Conservation (phyloP, 2,329 filamentous ascomycete species). For the Didymella keratinophila region DNA sequence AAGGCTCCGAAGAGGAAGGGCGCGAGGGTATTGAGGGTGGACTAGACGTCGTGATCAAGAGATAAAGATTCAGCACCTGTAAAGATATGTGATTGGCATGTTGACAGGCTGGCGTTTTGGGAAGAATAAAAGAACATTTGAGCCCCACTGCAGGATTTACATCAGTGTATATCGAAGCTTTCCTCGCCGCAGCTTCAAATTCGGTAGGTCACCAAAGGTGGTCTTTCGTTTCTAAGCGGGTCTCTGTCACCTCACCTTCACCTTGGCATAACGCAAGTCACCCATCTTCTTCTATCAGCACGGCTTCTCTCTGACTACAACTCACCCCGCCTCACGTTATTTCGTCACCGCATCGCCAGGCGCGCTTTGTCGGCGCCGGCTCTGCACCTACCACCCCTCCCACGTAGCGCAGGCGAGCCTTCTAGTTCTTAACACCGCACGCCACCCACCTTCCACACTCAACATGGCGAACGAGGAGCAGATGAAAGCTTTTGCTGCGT, state of each 20-base stretch:
- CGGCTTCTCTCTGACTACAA: not conserved
- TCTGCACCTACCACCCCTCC: slow-evolving; percentile 11
- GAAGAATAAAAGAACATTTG: slow-evolving; percentile 37
- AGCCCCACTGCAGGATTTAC: slow-evolving; percentile 1
- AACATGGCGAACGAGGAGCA: slow-evolving; percentile 44
- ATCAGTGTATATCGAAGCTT: not conserved
- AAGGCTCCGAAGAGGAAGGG: slow-evolving; percentile 75
- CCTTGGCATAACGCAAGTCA: not conserved
- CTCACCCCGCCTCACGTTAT: not conserved
- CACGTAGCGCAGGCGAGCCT: slow-evolving; percentile 18
- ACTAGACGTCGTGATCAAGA: slow-evolving; percentile 58
- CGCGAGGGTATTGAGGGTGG: slow-evolving; percentile 74
- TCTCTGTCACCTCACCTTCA: slow-evolving; percentile 11
- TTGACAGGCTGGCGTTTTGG: slow-evolving; percentile 39
- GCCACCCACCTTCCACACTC: slow-evolving; percentile 26
- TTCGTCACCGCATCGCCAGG: not conserved
- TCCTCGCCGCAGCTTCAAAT: not conserved
- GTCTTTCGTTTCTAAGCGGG: not conserved
- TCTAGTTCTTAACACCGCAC: slow-evolving; percentile 15
- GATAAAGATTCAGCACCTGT: slow-evolving; percentile 39
- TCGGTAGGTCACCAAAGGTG: not conserved
- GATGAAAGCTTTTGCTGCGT: slow-evolving; percentile 40
- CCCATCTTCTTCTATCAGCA: not conserved
- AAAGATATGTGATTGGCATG: slow-evolving; percentile 35
- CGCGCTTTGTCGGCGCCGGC: not conserved